Conservation (phyloP, 164 flowering plant genomes). For the Brasenia schreberi region DNA sequence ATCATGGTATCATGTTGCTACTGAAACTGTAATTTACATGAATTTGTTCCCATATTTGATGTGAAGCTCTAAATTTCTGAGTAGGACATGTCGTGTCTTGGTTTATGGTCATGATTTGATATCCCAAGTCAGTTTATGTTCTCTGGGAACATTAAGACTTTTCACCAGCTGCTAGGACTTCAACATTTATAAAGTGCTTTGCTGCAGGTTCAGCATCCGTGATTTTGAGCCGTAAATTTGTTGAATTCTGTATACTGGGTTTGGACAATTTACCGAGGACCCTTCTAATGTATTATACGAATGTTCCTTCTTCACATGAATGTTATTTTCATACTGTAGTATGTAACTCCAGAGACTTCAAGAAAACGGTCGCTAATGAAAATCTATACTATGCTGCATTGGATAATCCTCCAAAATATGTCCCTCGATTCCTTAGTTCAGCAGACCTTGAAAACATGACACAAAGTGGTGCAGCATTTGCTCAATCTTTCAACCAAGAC, state of each 20-base stretch:
- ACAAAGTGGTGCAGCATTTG: constrained; percentile 80
- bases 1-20: too few relatives aligned
- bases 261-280: constrained; percentile 80
- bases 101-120: too few relatives aligned
- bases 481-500: constrained; percentile 28
- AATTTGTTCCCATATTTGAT: too few relatives aligned
- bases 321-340: constrained; percentile 72
- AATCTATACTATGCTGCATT: constrained; percentile 39
- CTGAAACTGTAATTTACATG: too few relatives aligned
- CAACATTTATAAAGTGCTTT: background rate
- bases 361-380: constrained; percentile 49
- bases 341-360: constrained; percentile 66
- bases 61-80: too few relatives aligned
- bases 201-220: constrained; percentile 58
- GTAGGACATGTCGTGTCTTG: too few relatives aligned
- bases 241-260: constrained; percentile 74
- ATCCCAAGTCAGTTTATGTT: too few relatives aligned
- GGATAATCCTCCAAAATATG: constrained; percentile 19
- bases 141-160: too few relatives aligned
- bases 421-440: constrained; percentile 26
- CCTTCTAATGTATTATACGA: constrained; percentile 77
- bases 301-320: constrained; percentile 49
- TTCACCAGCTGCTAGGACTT: background rate
- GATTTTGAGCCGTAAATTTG: constrained; percentile 57
- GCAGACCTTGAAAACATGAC: constrained; percentile 42